phyloP scores from a whole-genome alignment of 1,284 basidiomycete genomes.

The Sphaerobolus stellatus region DNA sequence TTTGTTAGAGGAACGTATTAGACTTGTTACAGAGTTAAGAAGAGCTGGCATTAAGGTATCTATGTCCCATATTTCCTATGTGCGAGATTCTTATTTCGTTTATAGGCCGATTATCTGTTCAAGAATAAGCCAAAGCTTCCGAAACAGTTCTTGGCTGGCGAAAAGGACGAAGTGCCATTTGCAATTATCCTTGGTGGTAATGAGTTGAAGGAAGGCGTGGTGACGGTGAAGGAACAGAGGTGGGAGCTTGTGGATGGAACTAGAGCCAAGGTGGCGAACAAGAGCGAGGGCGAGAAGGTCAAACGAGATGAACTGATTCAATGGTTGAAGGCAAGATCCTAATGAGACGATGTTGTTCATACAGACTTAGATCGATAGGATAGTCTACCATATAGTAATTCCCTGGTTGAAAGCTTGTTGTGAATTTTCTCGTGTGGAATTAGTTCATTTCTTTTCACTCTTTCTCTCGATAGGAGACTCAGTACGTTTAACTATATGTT shows the following conservation, averaged over 20 bases:
- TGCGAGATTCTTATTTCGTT: conserved; percentile 11
- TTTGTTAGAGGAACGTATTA: conserved; percentile 83
- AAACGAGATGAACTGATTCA: conserved; percentile 65
- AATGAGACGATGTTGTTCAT: too few relatives aligned
- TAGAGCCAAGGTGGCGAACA: conserved; percentile 68
- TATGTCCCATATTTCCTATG: conserved; percentile 9
- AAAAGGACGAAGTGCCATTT: conserved; percentile 88
- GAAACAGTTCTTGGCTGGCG: conserved; percentile 88
- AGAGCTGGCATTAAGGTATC: conserved; percentile 86
- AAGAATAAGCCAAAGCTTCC: conserved; percentile 89
- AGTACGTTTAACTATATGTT: too few relatives aligned
- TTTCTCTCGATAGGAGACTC: too few relatives aligned
- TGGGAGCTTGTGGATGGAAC: conserved; percentile 76
- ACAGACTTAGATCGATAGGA: too few relatives aligned
- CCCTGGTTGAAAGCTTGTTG: too few relatives aligned
- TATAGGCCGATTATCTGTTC: conserved; percentile 87
- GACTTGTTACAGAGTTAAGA: conserved; percentile 80
- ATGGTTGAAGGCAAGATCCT: conserved; percentile 46
- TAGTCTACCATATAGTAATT: too few relatives aligned
- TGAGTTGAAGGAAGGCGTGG: conserved; percentile 81
- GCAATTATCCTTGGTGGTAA: conserved; percentile 88
- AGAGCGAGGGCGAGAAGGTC: conserved; percentile 59
- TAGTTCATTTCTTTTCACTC: too few relatives aligned
- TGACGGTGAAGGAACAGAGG: conserved; percentile 90
- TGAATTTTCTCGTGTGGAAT: too few relatives aligned